Conservation (phyloP, 2,329 filamentous ascomycete species). For the Fusarium denticulatum region DNA sequence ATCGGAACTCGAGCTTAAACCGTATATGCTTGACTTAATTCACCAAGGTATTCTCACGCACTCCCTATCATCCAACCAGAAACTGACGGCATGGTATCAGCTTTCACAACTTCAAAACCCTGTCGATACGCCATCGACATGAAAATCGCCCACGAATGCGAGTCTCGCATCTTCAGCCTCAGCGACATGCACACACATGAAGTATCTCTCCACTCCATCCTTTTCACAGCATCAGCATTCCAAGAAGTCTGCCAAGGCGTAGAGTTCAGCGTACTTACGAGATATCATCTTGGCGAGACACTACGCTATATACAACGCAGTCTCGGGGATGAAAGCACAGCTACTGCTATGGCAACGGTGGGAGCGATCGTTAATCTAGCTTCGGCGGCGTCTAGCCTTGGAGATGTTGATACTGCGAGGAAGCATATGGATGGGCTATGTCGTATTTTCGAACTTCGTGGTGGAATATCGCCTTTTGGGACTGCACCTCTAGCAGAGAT, state of each 20-base stretch:
- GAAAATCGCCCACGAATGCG: not conserved
- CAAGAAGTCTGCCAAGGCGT: not conserved
- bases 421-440: not conserved
- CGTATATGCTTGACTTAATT: not conserved
- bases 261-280: not conserved
- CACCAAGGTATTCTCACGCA: not conserved
- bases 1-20: not conserved
- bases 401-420: not conserved
- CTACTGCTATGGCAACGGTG: not conserved
- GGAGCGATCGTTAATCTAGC: not conserved
- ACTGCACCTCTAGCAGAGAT: not conserved
- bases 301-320: not conserved
- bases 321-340: rapidly evolving
- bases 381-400: not conserved
- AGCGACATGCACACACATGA: not conserved
- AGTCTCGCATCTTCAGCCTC: not conserved
- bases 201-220: not conserved
- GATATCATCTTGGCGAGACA: not conserved
- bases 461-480: not conserved
- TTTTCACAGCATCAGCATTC: not conserved
- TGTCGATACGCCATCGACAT: not conserved
- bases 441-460: not conserved
- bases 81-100: not conserved
- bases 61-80: rapidly evolving
- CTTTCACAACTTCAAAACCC: not conserved